Evolutionary conservation across 2,329 filamentous ascomycete species (phyloP).

Genomic region (Nannizziopsis barbatae): DNA sequence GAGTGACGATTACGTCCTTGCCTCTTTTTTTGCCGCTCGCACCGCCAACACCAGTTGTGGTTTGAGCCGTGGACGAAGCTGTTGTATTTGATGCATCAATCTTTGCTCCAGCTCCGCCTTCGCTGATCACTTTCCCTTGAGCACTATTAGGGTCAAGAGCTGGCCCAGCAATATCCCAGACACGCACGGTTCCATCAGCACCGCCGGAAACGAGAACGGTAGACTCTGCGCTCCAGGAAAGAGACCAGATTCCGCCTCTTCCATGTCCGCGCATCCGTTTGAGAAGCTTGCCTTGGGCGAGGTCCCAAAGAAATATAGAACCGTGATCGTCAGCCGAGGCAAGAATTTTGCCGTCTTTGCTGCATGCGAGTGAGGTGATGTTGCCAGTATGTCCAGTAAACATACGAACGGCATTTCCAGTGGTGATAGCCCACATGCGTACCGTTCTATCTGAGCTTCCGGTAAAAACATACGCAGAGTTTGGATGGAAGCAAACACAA

Average conservation of each 20-base stretch:
- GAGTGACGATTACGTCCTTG: slow-evolving; percentile 80
- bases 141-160: slow-evolving; percentile 49
- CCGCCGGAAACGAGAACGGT: slow-evolving; percentile 82
- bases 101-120: slow-evolving; percentile 40
- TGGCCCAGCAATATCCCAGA: slow-evolving; percentile 80
- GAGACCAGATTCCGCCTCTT: slow-evolving; percentile 84
- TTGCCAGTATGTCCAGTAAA: slow-evolving; percentile 87
- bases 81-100: slow-evolving; percentile 43
- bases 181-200: slow-evolving; percentile 79
- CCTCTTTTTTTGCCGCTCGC: slow-evolving; percentile 53
- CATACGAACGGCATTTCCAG: slow-evolving; percentile 75
- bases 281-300: slow-evolving; percentile 70
- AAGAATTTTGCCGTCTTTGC: slow-evolving; percentile 78
- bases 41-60: slow-evolving; percentile 28
- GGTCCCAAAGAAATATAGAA: slow-evolving; percentile 88
- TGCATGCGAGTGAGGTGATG: slow-evolving; percentile 72
- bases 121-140: slow-evolving; percentile 42
- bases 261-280: slow-evolving; percentile 92
- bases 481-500: slow-evolving; percentile 84
- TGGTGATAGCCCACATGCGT: slow-evolving; percentile 92
- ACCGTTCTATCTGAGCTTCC: slow-evolving; percentile 87
- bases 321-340: slow-evolving; percentile 81
- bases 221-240: slow-evolving; percentile 89
- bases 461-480: slow-evolving; percentile 86
- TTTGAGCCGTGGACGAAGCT: slow-evolving; percentile 30